phyloP scores from a whole-genome alignment of 306 rosid species.

The Lablab purpureus region DNA sequence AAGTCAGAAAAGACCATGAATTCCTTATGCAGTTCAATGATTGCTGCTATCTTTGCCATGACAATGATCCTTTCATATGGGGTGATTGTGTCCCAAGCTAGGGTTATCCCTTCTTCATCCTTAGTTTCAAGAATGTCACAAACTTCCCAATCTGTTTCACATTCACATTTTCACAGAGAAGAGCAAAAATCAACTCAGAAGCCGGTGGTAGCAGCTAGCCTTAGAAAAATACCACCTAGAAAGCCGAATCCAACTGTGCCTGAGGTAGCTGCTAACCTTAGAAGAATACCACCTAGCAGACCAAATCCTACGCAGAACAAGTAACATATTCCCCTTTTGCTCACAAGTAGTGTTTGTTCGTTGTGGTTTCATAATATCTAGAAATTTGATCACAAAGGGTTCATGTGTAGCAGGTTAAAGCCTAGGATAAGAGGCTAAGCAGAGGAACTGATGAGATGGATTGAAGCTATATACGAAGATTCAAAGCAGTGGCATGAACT shows the following conservation, averaged over 20 bases:
- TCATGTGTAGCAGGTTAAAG: slow-evolving; percentile 57
- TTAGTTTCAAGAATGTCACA: slow-evolving; percentile 42
- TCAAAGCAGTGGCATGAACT: slow-evolving; percentile 39
- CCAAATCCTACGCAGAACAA: slow-evolving; percentile 91
- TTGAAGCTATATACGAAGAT: slow-evolving; percentile 34
- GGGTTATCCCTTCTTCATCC: slow-evolving; percentile 52
- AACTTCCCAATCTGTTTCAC: slow-evolving; percentile 42
- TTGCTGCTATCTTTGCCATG: slow-evolving; percentile 51
- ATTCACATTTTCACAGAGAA: slow-evolving; percentile 26
- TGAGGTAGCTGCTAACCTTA: slow-evolving; percentile 59
- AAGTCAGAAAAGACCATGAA: slow-evolving; percentile 66
- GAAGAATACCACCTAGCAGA: slow-evolving; percentile 74
- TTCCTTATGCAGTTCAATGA: slow-evolving; percentile 55
- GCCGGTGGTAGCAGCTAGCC: slow-evolving; percentile 54
- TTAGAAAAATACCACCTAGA: slow-evolving; percentile 72
- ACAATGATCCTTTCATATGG: slow-evolving; percentile 56
- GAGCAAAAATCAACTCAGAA: slow-evolving; percentile 41
- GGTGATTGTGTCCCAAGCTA: slow-evolving; percentile 54
- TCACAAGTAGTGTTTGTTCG: slow-evolving; percentile 28
- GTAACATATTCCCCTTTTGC: slow-evolving; percentile 52
- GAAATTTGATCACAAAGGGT: slow-evolving; percentile 36
- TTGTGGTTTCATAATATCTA: slow-evolving; percentile 39
- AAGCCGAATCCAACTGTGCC: slow-evolving; percentile 70
- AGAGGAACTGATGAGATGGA: slow-evolving; percentile 25
- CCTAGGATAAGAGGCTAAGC: slow-evolving; percentile 56